phyloP scores from a whole-genome alignment of 1,139 yeast species.

The Saccharomycopsis crataegensis region DNA sequence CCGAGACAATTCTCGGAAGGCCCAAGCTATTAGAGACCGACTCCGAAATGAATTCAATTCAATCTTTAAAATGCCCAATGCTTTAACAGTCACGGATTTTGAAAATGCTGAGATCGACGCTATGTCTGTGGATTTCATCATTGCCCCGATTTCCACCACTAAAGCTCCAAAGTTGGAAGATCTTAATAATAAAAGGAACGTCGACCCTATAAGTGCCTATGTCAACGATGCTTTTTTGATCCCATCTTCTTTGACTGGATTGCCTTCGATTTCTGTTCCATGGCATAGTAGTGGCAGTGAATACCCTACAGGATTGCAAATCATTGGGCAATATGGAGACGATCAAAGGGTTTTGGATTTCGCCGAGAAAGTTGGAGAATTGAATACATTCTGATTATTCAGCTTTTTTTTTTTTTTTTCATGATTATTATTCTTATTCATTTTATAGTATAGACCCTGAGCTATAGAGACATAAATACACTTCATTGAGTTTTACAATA shows the following conservation, averaged over 20 bases:
- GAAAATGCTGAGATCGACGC: constrained; percentile 12
- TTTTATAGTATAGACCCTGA: no score
- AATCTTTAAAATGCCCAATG: constrained; percentile 49
- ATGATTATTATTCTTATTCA: no score
- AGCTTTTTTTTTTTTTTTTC: no score
- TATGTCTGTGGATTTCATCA: constrained; percentile 56
- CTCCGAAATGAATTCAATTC: constrained; percentile 59
- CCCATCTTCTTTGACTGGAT: constrained; percentile 86
- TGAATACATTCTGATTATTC: neutral
- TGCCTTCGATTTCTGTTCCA: constrained; percentile 81
- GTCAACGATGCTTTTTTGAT: constrained; percentile 80
- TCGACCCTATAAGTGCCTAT: constrained; percentile 55
- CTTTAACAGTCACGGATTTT: constrained; percentile 25
- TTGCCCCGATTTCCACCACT: constrained; percentile 68
- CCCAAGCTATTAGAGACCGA: constrained; percentile 57
- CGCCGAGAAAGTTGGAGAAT: constrained; percentile 3
- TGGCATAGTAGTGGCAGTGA: neutral
- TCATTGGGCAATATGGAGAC: constrained; percentile 82
- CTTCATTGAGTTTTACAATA: no score
- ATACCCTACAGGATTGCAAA: constrained; percentile 61
- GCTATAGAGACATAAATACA: no score
- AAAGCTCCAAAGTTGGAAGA: constrained; percentile 48
- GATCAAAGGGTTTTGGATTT: constrained; percentile 52
- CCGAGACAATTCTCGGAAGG: constrained; percentile 73
- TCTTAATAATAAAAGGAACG: constrained; percentile 29